Conservation (phyloP, 345 rosid genomes). For the Moricandia arvensis region DNA sequence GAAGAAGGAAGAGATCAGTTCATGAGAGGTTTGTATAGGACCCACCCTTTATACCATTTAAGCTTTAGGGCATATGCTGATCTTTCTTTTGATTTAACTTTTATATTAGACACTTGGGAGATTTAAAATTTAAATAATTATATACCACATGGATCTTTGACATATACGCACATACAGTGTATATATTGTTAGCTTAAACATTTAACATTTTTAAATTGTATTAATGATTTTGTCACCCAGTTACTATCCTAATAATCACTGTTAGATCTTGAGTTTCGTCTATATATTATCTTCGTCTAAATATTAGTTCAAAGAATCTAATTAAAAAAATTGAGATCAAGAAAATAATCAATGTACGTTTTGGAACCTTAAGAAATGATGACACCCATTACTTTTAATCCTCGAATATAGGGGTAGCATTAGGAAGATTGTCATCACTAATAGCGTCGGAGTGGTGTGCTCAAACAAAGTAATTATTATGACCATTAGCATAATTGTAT, state of each 20-base stretch:
- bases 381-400: slow-evolving; percentile 23
- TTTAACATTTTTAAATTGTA: not conserved
- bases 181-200: slow-evolving; percentile 4
- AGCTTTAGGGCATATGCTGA: slow-evolving; percentile 33
- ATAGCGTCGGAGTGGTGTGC: slow-evolving; percentile 8
- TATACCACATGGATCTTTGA: slow-evolving; percentile 33
- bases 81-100: slow-evolving; percentile 20
- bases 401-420: slow-evolving; percentile 39
- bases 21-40: slow-evolving; percentile 29
- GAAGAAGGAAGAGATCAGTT: slow-evolving; percentile 5
- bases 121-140: not conserved
- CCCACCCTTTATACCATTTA: slow-evolving; percentile 38
- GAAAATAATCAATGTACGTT: not conserved
- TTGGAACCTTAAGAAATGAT: not conserved
- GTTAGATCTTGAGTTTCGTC: slow-evolving; percentile 13
- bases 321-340: not conserved
- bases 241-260: not conserved
- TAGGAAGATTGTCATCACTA: slow-evolving; percentile 15
- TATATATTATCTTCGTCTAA: not conserved
- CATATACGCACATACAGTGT: not conserved
- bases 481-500: not conserved
- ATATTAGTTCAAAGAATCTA: not conserved
- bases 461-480: slow-evolving; percentile 12
- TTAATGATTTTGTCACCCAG: not conserved
- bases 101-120: slow-evolving; percentile 23